Evolutionary conservation across 1,139 yeast species (phyloP).

Genomic region (Pichia kudriavzevii): DNA sequence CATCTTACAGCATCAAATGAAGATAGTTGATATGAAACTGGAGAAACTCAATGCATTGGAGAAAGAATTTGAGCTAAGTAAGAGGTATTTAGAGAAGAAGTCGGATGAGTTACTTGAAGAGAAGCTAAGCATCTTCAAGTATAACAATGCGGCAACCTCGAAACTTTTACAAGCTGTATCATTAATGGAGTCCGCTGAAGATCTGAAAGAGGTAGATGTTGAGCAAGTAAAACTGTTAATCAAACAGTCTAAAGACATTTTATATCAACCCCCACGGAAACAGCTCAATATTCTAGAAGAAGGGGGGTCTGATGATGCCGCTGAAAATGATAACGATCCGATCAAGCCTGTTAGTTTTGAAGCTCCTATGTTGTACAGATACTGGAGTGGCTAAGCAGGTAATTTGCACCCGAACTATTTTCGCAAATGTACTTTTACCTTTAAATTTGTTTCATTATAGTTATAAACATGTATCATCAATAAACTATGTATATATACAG

Average conservation of each 20-base stretch:
- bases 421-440: neutral
- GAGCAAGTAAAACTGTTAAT: conserved; percentile 29
- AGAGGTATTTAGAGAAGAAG: conserved; percentile 62
- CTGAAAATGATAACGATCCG: conserved; percentile 28
- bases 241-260: conserved; percentile 41
- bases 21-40: conserved; percentile 72
- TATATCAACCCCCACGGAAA: conserved; percentile 43
- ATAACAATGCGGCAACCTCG: conserved; percentile 45
- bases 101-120: conserved; percentile 80
- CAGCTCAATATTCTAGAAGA: conserved; percentile 27
- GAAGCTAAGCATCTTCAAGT: conserved; percentile 61
- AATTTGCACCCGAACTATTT: neutral
- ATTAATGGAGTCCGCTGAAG: conserved; percentile 26
- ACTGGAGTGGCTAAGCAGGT: conserved; percentile 91
- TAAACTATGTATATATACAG: too few relatives aligned
- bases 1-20: conserved; percentile 63
- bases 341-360: conserved; percentile 71
- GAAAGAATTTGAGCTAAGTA: conserved; percentile 69
- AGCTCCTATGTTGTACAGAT: conserved; percentile 77
- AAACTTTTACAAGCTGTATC: conserved; percentile 41
- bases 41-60: conserved; percentile 66
- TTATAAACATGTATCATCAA: neutral
- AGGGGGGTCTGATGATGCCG: conserved; percentile 14
- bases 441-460: neutral
- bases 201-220: conserved; percentile 11